Base-by-base conservation (phyloP, 371 early-diverging fungal species). In the Mortierella sp. region DNA sequence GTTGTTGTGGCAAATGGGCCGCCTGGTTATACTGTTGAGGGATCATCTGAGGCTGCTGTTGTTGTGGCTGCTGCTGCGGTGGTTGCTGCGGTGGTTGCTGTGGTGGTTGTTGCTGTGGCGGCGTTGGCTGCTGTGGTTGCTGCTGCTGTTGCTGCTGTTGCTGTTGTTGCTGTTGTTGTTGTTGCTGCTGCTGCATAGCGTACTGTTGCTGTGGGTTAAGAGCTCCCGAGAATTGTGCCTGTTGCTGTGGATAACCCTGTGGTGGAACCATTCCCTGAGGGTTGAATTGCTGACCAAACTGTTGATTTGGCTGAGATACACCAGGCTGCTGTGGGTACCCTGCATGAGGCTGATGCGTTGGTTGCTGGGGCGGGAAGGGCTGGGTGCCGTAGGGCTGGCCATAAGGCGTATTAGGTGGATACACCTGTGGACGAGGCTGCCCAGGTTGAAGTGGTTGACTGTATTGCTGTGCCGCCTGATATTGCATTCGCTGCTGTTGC, bases 401-500 rank as follows among this genome's bases (percentile, higher is more conserved):
- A 25, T 70, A 67, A 1, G 66, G 16, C 37, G 55, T 52, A 44
- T 26, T 43, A 29, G 61, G 70, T 19, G 70, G 28, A 63, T 70
- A 70, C 9, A 55, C 56, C 43, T 65, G 75, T 6, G 75, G 62
- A n/a, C 67, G 62, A 12, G 58, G 29, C 29, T 59, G 58, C 21
- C 66, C 70, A 18, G 58, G 19, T 6, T 65, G 66, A 16, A 62
- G 46, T 23, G 57, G 51, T 19, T 70, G 70, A 28, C 59, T 57
- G 26, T 75, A 75, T 16, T 47, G 50, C 19, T 65, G 75, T 21
- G 59, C 63, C 9, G 66, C 53, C 21, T 53, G 60, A 16, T 65
- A 70, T 7, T 69, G 52, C 74, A 66, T 21, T 1, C 63, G 60
- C 9, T 62, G 71, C 55, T 71, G 76, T 21, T 70, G 71, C 18